A percentile compares a stretch with the other conserved stretches of the same genome.
Conservation (phyloP, 2,329 filamentous ascomycete genomes). For the Diaporthe sp. region DNA sequence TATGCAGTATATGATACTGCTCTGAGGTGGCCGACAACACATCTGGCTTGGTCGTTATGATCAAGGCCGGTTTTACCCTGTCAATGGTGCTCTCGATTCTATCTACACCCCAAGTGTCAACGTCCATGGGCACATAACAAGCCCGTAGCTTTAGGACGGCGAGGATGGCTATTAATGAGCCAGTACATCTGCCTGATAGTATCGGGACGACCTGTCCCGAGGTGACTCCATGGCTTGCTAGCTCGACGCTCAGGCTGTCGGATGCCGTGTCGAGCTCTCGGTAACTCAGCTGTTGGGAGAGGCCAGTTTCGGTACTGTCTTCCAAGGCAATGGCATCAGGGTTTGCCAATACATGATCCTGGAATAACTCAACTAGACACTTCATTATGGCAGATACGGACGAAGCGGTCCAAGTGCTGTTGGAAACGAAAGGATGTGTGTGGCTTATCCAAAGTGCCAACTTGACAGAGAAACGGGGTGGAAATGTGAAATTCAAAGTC, state of each 20-base stretch:
- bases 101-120: constrained; percentile 7
- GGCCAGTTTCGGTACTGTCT: background rate
- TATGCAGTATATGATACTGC: background rate
- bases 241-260: background rate
- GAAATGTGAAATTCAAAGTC: background rate
- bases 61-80: background rate
- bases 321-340: background rate
- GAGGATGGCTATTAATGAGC: background rate
- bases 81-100: constrained; percentile 3
- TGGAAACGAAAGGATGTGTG: background rate
- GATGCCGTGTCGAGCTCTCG: background rate
- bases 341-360: background rate
- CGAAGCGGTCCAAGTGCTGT: background rate
- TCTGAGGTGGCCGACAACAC: background rate
- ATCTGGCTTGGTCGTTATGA: background rate
- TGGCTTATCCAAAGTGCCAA: background rate
- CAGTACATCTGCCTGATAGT: background rate
- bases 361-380: constrained; percentile 4
- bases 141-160: constrained; percentile 1
- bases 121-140: constrained; percentile 10
- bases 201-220: background rate
- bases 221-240: background rate
- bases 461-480: too few relatives aligned
- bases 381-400: background rate
- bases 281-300: background rate